Percentiles rank a stretch among this genome's conserved stretches.
Conservation (phyloP, 495 filamentous ascomycete genomes). For the Daldinia vernicosa region DNA sequence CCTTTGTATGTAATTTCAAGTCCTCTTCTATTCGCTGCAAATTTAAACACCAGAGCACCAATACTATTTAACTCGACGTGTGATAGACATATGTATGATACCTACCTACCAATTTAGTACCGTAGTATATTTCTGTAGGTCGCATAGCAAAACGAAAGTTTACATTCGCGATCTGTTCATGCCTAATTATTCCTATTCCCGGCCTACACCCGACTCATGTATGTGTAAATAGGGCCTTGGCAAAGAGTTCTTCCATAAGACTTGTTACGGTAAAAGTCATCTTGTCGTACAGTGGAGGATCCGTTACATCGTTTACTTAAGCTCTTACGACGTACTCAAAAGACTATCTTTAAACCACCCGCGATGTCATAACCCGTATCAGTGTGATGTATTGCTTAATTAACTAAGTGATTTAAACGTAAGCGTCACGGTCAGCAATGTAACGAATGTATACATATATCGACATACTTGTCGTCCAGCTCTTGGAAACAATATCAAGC, state of each 20-base stretch:
- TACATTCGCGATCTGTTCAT: background rate
- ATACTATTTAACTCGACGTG: background rate
- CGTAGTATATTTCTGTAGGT: background rate
- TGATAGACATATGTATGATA: background rate
- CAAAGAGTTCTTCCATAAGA: constrained; percentile 13
- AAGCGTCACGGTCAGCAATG: no score
- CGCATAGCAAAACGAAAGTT: background rate
- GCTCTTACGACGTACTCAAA: background rate
- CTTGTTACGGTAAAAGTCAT: constrained; percentile 1
- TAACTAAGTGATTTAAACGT: no score
- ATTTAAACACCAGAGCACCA: background rate
- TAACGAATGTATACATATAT: no score
- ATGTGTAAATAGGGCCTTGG: constrained; percentile 17
- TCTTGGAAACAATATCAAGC: background rate
- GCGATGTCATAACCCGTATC: background rate
- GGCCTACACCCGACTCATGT: constrained; percentile 6
- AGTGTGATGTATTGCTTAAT: no score
- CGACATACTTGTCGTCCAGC: background rate
- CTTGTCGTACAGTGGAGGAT: background rate
- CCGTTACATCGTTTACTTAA: background rate
- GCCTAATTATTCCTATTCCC: constrained; percentile 30
- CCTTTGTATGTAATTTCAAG: background rate
- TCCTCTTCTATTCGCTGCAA: constrained; percentile 8
- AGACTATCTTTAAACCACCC: background rate
- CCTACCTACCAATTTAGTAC: background rate